Evolutionary conservation across 225 moss, liverwort and hornwort genomes (phyloP), one percentile per base, ranked within the genome.

Genomic region (Polytrichum formosum): DNA sequence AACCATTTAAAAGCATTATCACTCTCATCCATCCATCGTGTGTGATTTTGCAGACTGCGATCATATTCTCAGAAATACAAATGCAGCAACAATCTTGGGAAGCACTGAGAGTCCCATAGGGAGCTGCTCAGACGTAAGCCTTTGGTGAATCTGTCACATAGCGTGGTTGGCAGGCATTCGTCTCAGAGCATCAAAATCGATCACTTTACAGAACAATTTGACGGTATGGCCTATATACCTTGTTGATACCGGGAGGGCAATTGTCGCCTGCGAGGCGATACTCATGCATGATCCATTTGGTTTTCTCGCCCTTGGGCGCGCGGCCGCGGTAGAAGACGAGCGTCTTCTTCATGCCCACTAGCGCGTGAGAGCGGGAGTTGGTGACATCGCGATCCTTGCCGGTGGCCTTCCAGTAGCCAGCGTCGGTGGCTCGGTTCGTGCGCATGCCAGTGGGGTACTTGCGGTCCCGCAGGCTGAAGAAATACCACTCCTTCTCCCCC

Each of bases 251-350:
- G 5, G 22, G 46, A 13, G 13, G 46, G 46, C 46, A 46, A 26
- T 26, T 53, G n/a, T 53, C 67, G 16, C 53, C 27, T 26, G 55
- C 67, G 22, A 67, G 22, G 16, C 67, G 67, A 54, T 67, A 67
- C 25, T 67, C 67, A 18, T 67, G 67, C 67, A 67, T 67, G 54
- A 67, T 67, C 67, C 67, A 67, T 23, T 54, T 67, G 53, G 67
- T 67, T 54, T 67, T 67, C 67, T 67, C 67, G 26, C 67, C 67
- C 25, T 67, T 67, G 18, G 67, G 67, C 19, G 67, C 67, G 18
- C 67, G 67, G 5, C 67, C 67, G 18, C 53, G 53, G 26, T 67
- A 67, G 67, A 67, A 67, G 6, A 67, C 67, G 26, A 67, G 28
- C 17, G 67, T 67, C 17, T 67, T 67, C 18, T 67, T 67, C 67